Percentiles rank a stretch among this genome's conserved stretches.
Evolutionary conservation across 2,329 filamentous ascomycete species (phyloP).

Genomic region (Verruconis gallopava): DNA sequence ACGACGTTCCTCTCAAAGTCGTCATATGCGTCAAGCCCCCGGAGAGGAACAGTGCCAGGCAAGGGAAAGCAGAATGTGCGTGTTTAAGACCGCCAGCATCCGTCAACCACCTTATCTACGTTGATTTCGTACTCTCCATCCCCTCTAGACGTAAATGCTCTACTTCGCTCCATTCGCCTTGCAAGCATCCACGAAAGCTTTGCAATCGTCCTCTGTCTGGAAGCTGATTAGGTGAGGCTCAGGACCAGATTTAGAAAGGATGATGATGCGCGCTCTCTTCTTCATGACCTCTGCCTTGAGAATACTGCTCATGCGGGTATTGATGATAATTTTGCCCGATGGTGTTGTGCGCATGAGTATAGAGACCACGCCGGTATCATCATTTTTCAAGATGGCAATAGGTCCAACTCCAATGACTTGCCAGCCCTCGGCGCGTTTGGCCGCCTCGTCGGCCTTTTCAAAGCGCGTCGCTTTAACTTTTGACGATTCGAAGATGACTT

Average conservation of each 20-base stretch:
- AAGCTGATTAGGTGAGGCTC: conserved; percentile 3
- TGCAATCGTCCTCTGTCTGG: neutral
- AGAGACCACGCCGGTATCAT: conserved; percentile 51
- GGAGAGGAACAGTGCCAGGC: too few relatives aligned
- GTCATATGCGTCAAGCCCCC: too few relatives aligned
- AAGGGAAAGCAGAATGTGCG: too few relatives aligned
- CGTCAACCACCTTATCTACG: too few relatives aligned
- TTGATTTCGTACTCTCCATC: too few relatives aligned
- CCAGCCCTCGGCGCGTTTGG: conserved; percentile 35
- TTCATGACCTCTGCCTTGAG: conserved; percentile 42
- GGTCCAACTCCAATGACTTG: conserved; percentile 56
- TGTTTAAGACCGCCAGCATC: too few relatives aligned
- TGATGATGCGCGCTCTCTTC: conserved; percentile 3
- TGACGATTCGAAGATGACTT: conserved; percentile 36
- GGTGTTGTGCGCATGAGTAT: conserved; percentile 64
- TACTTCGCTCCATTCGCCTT: conserved; percentile 2
- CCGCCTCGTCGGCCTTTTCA: conserved; percentile 30
- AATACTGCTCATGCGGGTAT: conserved; percentile 50
- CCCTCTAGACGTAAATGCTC: too few relatives aligned
- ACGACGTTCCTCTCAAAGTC: too few relatives aligned
- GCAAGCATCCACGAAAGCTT: conserved; percentile 4
- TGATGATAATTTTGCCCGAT: conserved; percentile 59
- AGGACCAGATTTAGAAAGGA: neutral
- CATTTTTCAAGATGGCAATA: conserved; percentile 61
- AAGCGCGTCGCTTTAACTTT: conserved; percentile 34